Evolutionary conservation across 2,329 filamentous ascomycete species (phyloP).

Genomic region (Cercospora sp.): DNA sequence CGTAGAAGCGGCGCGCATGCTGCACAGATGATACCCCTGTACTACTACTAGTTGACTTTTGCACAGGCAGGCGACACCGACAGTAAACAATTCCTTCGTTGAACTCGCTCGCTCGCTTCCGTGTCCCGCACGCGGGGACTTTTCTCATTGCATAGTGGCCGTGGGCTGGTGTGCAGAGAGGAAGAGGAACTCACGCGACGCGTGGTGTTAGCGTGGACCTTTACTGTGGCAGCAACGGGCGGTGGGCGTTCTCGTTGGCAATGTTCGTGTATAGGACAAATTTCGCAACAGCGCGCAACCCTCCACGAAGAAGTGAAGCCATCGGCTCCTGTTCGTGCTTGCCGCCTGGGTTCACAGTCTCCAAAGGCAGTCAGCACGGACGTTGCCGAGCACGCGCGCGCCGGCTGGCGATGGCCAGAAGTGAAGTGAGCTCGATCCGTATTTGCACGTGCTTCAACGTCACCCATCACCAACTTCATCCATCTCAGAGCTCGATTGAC

Average conservation of each 20-base stretch:
- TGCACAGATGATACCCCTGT: constrained; percentile 5
- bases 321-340: background rate
- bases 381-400: background rate
- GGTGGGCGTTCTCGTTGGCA: no score
- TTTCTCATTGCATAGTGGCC: constrained; percentile 1
- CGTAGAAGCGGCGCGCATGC: background rate
- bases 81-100: background rate
- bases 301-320: background rate
- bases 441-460: background rate
- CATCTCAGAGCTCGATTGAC: background rate
- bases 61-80: constrained; percentile 1
- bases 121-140: background rate
- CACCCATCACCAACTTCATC: background rate
- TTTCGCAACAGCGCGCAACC: no score
- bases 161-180: background rate
- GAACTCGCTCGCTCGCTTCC: background rate
- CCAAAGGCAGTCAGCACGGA: background rate
- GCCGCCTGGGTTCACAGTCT: background rate
- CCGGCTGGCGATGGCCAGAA: background rate
- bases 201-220: no score
- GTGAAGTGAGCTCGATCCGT: background rate
- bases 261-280: no score
- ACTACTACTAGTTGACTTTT: constrained; percentile 6
- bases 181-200: background rate
- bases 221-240: no score